Evolutionary conservation across 805 yeast species (phyloP), one percentile per base, ranked within the genome.

Genomic region (Wickerhamomyces queroliae): DNA sequence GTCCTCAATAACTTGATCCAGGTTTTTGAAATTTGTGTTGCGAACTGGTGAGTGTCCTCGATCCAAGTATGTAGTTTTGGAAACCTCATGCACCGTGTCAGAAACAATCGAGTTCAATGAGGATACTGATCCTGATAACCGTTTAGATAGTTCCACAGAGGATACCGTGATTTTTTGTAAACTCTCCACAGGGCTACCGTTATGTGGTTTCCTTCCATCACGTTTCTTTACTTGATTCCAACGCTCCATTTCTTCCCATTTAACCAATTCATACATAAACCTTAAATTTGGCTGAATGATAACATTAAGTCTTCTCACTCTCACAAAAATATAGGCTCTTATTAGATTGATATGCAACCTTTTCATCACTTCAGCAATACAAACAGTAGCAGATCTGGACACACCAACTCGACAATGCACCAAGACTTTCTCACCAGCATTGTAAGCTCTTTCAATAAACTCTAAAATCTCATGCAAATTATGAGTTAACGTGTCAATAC

Each of bases 321-420:
- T 70, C n/a, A 89, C 96, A 62, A 70, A 88, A 32, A 90, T 62
- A 53, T 90, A 91, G 0, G 98, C 96, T 24, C 80, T 67, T 2
- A 93, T 80, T 22, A 91, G 63, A 32, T 78, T 75, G 39, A 87
- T 64, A 13, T 74, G 63, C 38, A 84, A 62, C 30, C 95, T 63
- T 48, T 77, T 75, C 96, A 91, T 90, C 28, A 87, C 91, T 56
- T 89, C 97, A 1, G 96, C 96, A 48, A 91, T 91, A 50, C 95
- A 91, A 10, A 91, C 95, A 0, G 97, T 87, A 0, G 97, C 98
- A 3, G 95, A 86, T 40, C 98, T 67, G 0, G 96, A 86, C 4
- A 91, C 98, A 0, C 98, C 98, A 35, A 88, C 97, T 55, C 95
- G 84, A 53, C 98, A 91, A 59, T 91, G 98, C 10, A 91, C 90